Evolutionary conservation across 331 rosid genomes (phyloP), one percentile per base, ranked within the genome.

Genomic region (Cydonia oblonga): DNA sequence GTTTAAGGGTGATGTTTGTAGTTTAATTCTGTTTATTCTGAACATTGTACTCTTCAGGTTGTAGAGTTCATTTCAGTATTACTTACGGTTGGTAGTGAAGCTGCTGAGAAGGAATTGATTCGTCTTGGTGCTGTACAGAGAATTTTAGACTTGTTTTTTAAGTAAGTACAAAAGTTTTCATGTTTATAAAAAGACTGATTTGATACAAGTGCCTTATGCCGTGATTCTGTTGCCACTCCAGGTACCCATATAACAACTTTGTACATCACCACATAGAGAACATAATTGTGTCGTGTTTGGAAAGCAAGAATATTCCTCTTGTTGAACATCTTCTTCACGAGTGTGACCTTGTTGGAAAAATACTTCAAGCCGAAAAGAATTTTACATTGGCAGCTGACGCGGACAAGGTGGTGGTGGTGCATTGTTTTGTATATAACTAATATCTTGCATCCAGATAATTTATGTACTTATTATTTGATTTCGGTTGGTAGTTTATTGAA

Each of bases 161-260:
- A 85, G 99, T 95, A 89, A 81, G 97, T 82, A 51, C 24, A 75
- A 49, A 63, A 49, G 33, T 66, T 70, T 62, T 76, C 52, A 75
- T 68, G 19, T 76, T 73, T 66, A 64, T 11, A 29, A 54, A 46
- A 12, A 2, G 68, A 68, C 25, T 78, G 62, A 72, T 81, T 80
- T 64, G 71, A 66, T 81, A 63, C 62, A 64, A 69, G 70, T 35
- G 67, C 70, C 78, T 76, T 78, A 79, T 78, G 76, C 38, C 44
- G 2, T 72, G 76, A 69, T 73, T 80, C 81, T 58, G 51, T 70
- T 78, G 33, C 66, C 26, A 73, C 46, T 60, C 60, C 69, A 95
- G 99, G 92, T 95, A 95, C 83, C 97, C 99, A 10, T 95, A 82
- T 82, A 95, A 95, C 81, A 95, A 95, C 77, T 95, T 95, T 81